These are phyloP conservation scores for Brettanomyces anomalus DNA, from an alignment of 805 yeast genomes.

Conservation along the genomic window DNA sequence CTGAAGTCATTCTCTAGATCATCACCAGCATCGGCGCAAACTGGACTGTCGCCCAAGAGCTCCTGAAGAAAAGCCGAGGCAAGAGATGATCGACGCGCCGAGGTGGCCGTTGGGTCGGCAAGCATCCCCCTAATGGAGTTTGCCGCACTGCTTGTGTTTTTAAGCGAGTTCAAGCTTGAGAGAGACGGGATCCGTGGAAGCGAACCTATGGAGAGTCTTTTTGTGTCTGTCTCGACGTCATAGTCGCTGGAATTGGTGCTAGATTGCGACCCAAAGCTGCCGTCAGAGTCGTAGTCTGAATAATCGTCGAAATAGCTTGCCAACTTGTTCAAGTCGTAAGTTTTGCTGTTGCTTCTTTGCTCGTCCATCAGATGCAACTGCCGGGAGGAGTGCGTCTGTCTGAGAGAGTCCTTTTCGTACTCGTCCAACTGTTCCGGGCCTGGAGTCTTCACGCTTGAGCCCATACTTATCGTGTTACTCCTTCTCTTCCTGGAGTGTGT, in stretches of 20 bases:
- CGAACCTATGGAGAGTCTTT: neutral
- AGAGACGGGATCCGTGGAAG: constrained; percentile 1
- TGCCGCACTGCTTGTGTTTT: constrained; percentile 1
- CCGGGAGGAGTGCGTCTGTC: constrained; percentile 21
- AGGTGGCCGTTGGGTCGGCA: constrained; percentile 1
- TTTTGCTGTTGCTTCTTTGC: constrained; percentile 11
- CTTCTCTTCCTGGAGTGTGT: constrained; percentile 12
- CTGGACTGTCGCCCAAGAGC: neutral
- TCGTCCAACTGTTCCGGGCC: constrained; percentile 5
- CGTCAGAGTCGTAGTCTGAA: constrained; percentile 5
- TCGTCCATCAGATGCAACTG: constrained; percentile 19
- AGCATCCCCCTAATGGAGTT: constrained; percentile 2
- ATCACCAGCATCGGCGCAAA: neutral
- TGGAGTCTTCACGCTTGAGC: constrained; percentile 5
- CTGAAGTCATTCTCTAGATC: neutral
- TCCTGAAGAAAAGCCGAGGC: constrained; percentile 1
- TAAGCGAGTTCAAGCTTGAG: neutral
- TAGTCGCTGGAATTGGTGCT: neutral
- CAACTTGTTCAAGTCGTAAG: constrained; percentile 21
- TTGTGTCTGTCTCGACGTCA: neutral
- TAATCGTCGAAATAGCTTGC: constrained; percentile 21
- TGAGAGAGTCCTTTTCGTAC: constrained; percentile 9
- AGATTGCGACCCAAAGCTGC: neutral
- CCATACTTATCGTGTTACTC: constrained; percentile 22
- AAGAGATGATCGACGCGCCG: constrained; percentile 1